phyloP scores from a whole-genome alignment of 805 yeast species.

The Candida patagonica region DNA sequence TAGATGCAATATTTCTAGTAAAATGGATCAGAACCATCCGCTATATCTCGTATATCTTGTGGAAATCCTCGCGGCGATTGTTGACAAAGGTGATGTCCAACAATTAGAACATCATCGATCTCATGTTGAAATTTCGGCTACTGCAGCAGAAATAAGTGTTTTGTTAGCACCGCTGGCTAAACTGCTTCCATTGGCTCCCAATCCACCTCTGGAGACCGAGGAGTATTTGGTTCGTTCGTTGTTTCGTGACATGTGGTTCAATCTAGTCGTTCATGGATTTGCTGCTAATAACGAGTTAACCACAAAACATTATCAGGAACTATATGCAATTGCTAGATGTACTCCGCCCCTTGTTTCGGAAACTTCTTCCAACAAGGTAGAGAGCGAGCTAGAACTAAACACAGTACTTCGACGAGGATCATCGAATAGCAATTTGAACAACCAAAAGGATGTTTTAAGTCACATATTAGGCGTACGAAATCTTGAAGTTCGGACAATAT shows the following conservation, averaged over 20 bases:
- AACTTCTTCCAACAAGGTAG: slow-evolving; percentile 69
- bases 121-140: slow-evolving; percentile 28
- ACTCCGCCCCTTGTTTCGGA: slow-evolving; percentile 87
- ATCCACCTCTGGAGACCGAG: slow-evolving; percentile 34
- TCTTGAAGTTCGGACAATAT: slow-evolving; percentile 43
- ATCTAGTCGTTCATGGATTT: slow-evolving; percentile 85
- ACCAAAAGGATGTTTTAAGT: slow-evolving; percentile 44
- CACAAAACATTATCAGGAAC: slow-evolving; percentile 36
- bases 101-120: slow-evolving; percentile 71
- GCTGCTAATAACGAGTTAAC: slow-evolving; percentile 42
- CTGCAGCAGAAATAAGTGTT: slow-evolving; percentile 60
- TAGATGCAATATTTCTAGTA: slow-evolving; percentile 11
- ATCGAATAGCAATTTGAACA: slow-evolving; percentile 67
- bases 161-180: slow-evolving; percentile 68
- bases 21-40: slow-evolving; percentile 27
- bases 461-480: slow-evolving; percentile 37
- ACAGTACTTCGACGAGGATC: slow-evolving; percentile 85
- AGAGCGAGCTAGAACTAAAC: slow-evolving; percentile 85
- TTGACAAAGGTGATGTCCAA: slow-evolving; percentile 72
- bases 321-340: slow-evolving; percentile 69
- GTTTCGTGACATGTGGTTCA: slow-evolving; percentile 90
- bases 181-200: slow-evolving; percentile 52
- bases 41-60: slow-evolving; percentile 49
- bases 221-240: slow-evolving; percentile 46
- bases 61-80: slow-evolving; percentile 57